phyloP scores from a whole-genome alignment of 805 yeast species.

The Candida nitratophila region DNA sequence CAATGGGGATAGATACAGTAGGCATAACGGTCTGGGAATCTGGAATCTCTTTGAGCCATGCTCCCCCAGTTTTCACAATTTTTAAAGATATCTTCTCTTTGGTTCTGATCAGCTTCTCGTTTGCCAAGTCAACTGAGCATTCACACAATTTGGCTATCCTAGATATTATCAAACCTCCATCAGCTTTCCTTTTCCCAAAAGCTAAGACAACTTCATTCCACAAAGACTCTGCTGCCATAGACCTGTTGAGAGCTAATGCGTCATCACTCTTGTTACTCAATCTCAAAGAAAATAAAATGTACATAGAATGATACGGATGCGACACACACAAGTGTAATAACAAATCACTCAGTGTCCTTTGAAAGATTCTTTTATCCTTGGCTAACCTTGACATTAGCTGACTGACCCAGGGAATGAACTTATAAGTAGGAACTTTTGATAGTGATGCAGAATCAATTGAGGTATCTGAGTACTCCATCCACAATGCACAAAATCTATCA shows the following conservation, averaged over 20 bases:
- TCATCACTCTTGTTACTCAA: constrained; percentile 29
- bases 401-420: constrained; percentile 73
- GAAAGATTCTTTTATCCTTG: constrained; percentile 45
- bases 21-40: constrained; percentile 57
- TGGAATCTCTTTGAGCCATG: constrained; percentile 53
- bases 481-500: constrained; percentile 74
- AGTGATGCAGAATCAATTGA: constrained; percentile 30
- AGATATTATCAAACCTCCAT: constrained; percentile 19
- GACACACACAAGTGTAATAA: constrained; percentile 34
- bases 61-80: constrained; percentile 36
- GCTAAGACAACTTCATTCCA: constrained; percentile 30
- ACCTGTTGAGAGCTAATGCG: constrained; percentile 33
- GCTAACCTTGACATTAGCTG: constrained; percentile 71
- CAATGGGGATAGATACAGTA: constrained; percentile 39
- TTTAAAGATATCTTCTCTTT: constrained; percentile 22
- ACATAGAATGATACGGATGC: constrained; percentile 72
- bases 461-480: constrained; percentile 52
- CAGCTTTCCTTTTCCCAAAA: constrained; percentile 6
- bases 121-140: constrained; percentile 45
- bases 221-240: constrained; percentile 45
- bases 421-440: constrained; percentile 42
- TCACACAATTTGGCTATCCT: constrained; percentile 47
- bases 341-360: constrained; percentile 35
- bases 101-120: constrained; percentile 32
- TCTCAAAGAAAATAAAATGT: constrained; percentile 52